These are phyloP conservation scores for Nyssa sinensis DNA, from an alignment of 148 eudicot genomes.

Conservation along the genomic window DNA sequence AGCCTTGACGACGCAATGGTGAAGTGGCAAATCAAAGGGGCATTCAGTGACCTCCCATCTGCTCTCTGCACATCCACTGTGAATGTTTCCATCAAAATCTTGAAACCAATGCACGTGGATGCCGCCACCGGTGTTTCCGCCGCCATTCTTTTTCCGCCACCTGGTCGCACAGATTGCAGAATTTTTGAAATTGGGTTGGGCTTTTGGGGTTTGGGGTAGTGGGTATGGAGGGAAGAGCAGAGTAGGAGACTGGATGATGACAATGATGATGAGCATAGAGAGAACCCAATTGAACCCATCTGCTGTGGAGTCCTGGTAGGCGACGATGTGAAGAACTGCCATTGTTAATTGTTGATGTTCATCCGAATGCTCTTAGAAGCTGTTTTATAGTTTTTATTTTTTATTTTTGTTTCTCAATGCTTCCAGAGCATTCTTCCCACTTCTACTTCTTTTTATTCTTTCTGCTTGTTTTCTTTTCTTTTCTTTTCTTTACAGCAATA, in stretches of 20 bases:
- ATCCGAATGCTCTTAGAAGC: too few relatives aligned
- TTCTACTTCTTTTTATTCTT: too few relatives aligned
- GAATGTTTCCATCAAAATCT: constrained; percentile 45
- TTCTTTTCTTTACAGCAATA: too few relatives aligned
- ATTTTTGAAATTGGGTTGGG: constrained; percentile 6
- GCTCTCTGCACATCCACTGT: constrained; percentile 61
- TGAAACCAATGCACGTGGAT: constrained; percentile 37
- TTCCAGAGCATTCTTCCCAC: too few relatives aligned
- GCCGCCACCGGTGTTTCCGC: too few relatives aligned
- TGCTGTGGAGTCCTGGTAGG: not conserved
- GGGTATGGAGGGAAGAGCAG: not conserved
- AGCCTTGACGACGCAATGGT: constrained; percentile 62
- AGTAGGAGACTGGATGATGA: not conserved
- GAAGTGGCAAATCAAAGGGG: constrained; percentile 58
- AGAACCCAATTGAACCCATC: constrained; percentile 27
- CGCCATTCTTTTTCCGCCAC: constrained; percentile 19
- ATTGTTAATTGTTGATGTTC: not conserved
- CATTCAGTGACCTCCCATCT: constrained; percentile 59
- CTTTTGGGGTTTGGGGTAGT: constrained; percentile 11
- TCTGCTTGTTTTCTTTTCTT: too few relatives aligned
- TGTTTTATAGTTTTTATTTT: too few relatives aligned
- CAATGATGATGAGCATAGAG: not conserved
- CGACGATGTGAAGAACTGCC: constrained; percentile 4
- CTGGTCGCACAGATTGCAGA: constrained; percentile 13
- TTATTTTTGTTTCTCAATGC: too few relatives aligned